Base-by-base conservation (phyloP, 106 monocot species). In the Chionographis japonica region DNA sequence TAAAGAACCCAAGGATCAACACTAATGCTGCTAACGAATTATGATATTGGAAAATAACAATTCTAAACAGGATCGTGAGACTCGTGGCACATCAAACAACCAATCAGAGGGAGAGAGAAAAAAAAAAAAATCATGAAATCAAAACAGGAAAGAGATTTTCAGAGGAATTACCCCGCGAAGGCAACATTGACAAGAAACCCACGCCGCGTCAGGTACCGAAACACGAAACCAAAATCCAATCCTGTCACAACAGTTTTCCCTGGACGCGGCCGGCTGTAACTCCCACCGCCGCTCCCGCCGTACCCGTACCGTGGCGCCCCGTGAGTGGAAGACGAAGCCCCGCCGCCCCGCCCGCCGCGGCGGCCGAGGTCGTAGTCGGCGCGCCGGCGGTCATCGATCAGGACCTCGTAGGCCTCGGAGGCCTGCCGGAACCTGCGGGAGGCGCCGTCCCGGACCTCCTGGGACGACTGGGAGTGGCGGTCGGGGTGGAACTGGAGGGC, bases 401-500 rank as follows among this genome's bases (percentile, higher is more conserved):
- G 65, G 70, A 90, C 73, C 70, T 86, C 63, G 79, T 94, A 94
- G 17, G 93, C 89, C 73, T 89, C 89, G 19, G 84, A 86, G 1
- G 76, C 86, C 69, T 72, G 86, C 67, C 68, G 74, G 79, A 94
- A 94, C 13, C 70, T 71, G 7, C 65, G 62, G 20, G 74, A 40
- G 9, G 93, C 86, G 20, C 39, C 69, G 19, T 89, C 75, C 37
- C 73, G 54, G 54, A 75, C 77, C n/a, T 54, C 61, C 5, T 66
- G 35, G 16, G 86, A 42, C 37, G 93, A 87, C 8, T 78, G 74
- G 57, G 72, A 66, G 82, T 94, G 93, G 38, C 75, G 65, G 56
- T 94, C 93, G 3, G 93, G 93, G 82, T 94, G 89, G 84, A 84
- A 86, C 17, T 84, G 60, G 66, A 94, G 81, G 56, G 93, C 93